A percentile compares a stretch with the other conserved stretches of the same genome.
Conservation (phyloP, 306 rosid genomes). For the Sicyos baderoa region DNA sequence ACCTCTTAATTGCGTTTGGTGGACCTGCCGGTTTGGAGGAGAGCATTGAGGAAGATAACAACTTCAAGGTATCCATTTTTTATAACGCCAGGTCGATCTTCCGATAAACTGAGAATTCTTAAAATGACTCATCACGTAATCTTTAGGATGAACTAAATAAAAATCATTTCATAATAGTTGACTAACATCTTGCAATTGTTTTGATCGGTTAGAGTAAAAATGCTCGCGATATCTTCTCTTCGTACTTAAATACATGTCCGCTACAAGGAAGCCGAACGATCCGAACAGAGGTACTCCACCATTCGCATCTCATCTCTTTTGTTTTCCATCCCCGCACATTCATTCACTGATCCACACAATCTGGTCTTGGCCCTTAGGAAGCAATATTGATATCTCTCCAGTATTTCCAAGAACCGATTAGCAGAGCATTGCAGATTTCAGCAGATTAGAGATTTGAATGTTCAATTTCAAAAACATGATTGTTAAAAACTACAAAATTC, state of each 20-base stretch:
- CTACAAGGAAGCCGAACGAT: constrained; percentile 95
- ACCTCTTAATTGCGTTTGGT: constrained; percentile 84
- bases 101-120: not conserved
- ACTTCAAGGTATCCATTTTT: constrained; percentile 44
- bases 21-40: constrained; percentile 99
- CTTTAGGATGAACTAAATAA: not conserved
- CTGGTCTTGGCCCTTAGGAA: constrained; percentile 47
- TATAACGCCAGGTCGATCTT: too few species aligned
- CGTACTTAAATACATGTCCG: constrained; percentile 82
- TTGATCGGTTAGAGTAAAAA: constrained; percentile 37
- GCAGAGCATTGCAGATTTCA: constrained; percentile 40
- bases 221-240: constrained; percentile 44
- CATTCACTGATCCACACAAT: constrained; percentile 4
- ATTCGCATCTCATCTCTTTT: not conserved
- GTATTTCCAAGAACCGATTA: constrained; percentile 82
- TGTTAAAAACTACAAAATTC: not conserved
- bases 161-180: not conserved
- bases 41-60: constrained; percentile 78
- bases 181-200: constrained; percentile 8
- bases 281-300: constrained; percentile 75
- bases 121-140: not conserved
- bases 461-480: not conserved
- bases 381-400: constrained; percentile 88
- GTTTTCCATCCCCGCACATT: not conserved
- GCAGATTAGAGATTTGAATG: constrained; percentile 11